These are phyloP conservation scores for Magnusiomyces clavatus DNA, from an alignment of 1,139 yeast genomes.

Conservation along the genomic window DNA sequence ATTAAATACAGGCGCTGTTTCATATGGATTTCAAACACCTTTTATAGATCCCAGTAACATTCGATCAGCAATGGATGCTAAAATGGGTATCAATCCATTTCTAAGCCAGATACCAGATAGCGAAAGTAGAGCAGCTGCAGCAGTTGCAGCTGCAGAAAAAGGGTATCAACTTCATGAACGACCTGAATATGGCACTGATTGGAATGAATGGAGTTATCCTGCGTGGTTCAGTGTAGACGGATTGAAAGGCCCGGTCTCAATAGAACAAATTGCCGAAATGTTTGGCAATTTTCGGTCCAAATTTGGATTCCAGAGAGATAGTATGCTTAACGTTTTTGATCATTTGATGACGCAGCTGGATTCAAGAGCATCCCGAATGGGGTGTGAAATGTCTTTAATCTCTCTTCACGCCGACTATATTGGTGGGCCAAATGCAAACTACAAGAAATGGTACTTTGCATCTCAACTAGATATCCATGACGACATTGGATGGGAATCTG, in stretches of 20 bases:
- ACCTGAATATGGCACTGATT: conserved; percentile 28
- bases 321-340: conserved; percentile 69
- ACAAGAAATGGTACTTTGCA: conserved; percentile 65
- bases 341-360: conserved; percentile 69
- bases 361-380: conserved; percentile 68
- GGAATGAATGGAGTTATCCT: conserved; percentile 47
- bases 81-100: not conserved
- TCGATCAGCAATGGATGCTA: conserved; percentile 11
- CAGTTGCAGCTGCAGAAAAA: conserved; percentile 5
- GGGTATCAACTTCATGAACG: conserved; percentile 6
- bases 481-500: conserved; percentile 38
- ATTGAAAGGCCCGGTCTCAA: conserved; percentile 36
- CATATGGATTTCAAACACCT: conserved; percentile 13
- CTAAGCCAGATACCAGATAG: too few species aligned
- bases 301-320: conserved; percentile 72
- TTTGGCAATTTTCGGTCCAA: conserved; percentile 53
- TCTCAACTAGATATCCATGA: conserved; percentile 54
- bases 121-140: conserved; percentile 1
- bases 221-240: conserved; percentile 42
- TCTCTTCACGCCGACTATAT: conserved; percentile 72
- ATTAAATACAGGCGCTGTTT: not conserved
- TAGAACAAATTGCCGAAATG: conserved; percentile 51
- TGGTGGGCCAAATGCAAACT: conserved; percentile 62
- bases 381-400: conserved; percentile 59
- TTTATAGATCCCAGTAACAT: conserved; percentile 7